Evolutionary conservation across 176 grass and related monocot species (phyloP).

Genomic region (Oryza australiensis): DNA sequence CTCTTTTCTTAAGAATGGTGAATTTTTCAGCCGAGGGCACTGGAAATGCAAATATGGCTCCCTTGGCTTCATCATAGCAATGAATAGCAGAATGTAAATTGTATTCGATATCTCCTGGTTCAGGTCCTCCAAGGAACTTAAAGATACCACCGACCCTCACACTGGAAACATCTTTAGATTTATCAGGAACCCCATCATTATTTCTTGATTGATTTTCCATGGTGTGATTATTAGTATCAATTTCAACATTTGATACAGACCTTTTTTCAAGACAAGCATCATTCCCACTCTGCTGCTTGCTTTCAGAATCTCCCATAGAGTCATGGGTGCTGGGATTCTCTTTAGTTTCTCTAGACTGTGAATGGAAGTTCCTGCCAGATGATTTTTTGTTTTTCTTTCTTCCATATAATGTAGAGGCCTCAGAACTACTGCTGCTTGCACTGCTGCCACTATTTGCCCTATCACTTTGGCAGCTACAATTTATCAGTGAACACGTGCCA

Average conservation of each 20-base stretch:
- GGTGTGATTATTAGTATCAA: slow-evolving; percentile 7
- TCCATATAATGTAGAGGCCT: slow-evolving; percentile 45
- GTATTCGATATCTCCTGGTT: slow-evolving; percentile 71
- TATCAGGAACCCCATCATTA: slow-evolving; percentile 31
- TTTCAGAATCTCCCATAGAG: slow-evolving; percentile 39
- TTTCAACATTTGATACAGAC: slow-evolving; percentile 16
- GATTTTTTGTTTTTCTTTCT: slow-evolving; percentile 85
- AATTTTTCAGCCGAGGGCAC: slow-evolving; percentile 45
- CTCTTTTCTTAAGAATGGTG: slow-evolving; percentile 81
- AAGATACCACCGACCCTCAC: slow-evolving; percentile 84
- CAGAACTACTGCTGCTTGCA: slow-evolving; percentile 84
- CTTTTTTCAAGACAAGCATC: slow-evolving; percentile 32
- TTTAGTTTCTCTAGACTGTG: slow-evolving; percentile 36
- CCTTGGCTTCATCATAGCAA: slow-evolving; percentile 68
- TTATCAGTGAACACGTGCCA: slow-evolving; percentile 83
- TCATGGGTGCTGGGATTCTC: slow-evolving; percentile 26
- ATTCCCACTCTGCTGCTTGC: slow-evolving; percentile 31
- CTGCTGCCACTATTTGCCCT: slow-evolving; percentile 87
- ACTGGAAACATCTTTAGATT: slow-evolving; percentile 50
- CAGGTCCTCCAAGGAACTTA: slow-evolving; percentile 83
- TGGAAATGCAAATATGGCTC: slow-evolving; percentile 42
- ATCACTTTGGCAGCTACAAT: slow-evolving; percentile 95
- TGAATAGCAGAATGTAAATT: slow-evolving; percentile 75
- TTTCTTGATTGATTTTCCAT: slow-evolving; percentile 21
- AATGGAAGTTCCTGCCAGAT: slow-evolving; percentile 41